Base-by-base conservation (phyloP, 106 monocot species). In the Agapanthus africanus region DNA sequence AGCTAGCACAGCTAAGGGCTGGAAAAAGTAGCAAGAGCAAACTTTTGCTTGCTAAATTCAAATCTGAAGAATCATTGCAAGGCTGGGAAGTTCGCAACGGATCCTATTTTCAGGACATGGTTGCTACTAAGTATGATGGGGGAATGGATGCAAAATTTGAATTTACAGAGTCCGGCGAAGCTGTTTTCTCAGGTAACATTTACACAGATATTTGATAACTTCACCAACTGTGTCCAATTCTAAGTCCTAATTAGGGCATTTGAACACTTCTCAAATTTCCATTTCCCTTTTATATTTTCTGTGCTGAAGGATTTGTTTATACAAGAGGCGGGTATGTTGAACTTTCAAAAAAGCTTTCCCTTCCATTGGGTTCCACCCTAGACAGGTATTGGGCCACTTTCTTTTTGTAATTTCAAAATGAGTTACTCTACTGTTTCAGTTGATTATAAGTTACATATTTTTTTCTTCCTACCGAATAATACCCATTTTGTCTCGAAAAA, bases 11-110 rank as follows among this genome's bases (percentile, higher is more conserved):
- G 76, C 67, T 95, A 52, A 85, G 95, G 54, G 95, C 95, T 70
- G 95, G 95, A 25, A 95, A 88, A 78, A 95, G 95, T 70, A 95
- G 95, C 79, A 95, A 95, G 47, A 95, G 95, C 76, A 95, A 95
- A 64, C 88, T 91, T 59, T 44, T 91, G 74, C 81, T 95, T 69
- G 95, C 95, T 41, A 95, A 95, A 74, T 95, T 95, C 62, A 84
- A 76, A 66, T 81, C 91, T 60, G 64, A 65, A 9, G 67, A 91
- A 50, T 83, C 91, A 32, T 59, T 95, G 68, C 66, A 86, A 14
- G 91, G 79, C 52, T 95, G 95, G 95, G 88, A 85, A 77, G 85
- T 95, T 63, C 75, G 83, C 28, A 71, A 85, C 31, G 95, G 95
- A 60, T 78, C 91, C 56, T 95, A 95, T 71, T 88, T 95, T 74